Base-by-base conservation (phyloP, 805 yeast genomes). In the Pichia membranifaciens region DNA sequence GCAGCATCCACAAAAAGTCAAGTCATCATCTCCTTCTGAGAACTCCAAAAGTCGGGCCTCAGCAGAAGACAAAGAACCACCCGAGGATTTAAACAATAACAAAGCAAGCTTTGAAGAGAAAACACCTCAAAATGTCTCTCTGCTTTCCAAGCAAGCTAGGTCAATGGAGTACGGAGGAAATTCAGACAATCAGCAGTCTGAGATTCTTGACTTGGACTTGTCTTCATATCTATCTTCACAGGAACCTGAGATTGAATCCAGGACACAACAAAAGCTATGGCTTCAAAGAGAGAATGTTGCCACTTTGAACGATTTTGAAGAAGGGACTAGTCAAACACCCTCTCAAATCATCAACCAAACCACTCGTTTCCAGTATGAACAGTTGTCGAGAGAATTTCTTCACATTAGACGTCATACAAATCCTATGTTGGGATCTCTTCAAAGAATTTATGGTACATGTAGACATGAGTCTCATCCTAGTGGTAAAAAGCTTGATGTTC, bases 231-330 rank as follows among this genome's bases (percentile, higher is more conserved):
- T 58, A 56, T 75, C 46, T 66, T 66, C 51, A 44, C 57, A 51
- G 54, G 64, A 48, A 51, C 64, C 65, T 0, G 68, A 68, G 44
- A 61, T 68, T 25, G 86, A 81, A 51, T 80, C 87, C 1, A 72
- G 96, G 66, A 86, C 95, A 0, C 96, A 87, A 59, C 93, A 85
- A 59, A 76, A 82, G 52, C 72, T 88, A 44, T 87, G 95, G 95
- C 68, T 87, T 31, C 95, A 85, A 61, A 71, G 91, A 53, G 91
- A 85, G 54, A 62, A 59, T 44, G 49, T 62, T 28, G 82, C 78
- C 56, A 79, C 87, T 2, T 67, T 84, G 37, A 68, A 82, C 66
- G 90, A 83, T 59, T 64, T 81, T 44, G 51, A 43, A 21, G 51
- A 43, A 12, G 38, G 32, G 2, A 28, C 31, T 3, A 68, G 57